Evolutionary conservation across 306 rosid genomes (phyloP), one percentile per base, ranked within the genome.

Genomic region (Mucuna pruriens): DNA sequence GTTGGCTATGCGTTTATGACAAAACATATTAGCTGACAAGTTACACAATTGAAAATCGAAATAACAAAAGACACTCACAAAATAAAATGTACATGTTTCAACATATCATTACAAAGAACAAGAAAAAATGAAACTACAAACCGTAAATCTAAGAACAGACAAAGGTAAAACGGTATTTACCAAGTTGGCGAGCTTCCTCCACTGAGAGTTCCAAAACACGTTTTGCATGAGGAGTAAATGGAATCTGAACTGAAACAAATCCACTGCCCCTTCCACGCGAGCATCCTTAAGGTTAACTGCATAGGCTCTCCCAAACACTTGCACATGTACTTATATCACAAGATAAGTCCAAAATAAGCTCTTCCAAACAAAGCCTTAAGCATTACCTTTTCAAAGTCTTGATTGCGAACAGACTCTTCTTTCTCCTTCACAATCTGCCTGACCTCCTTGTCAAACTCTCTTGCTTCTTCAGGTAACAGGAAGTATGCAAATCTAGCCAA

Each of bases 401-500:
- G 98, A 89, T 95, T 82, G 62, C 98, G 93, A 65, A 90, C 97
- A 71, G 98, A 90, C 85, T 91, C 97, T 38, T 90, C 92, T 87
- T 94, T 94, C 87, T 94, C 98, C 88, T 94, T 94, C 7, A 94
- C 90, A 66, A 94, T 92, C 87, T 85, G 93, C 76, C 98, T 92
- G 72, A 92, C 84, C 86, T 92, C 97, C 84, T 91, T 94, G 88
- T 94, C 98, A 66, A 92, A 87, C 67, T 87, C 98, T 62, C 90
- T 87, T 19, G 98, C 98, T 85, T 92, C 97, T 82, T 94, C 98
- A 33, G 98, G 98, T 71, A 92, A 86, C 97, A 92, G 90, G 17
- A 86, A 25, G 79, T 34, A 69, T 57, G 78, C 61, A 67, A 29
- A 74, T 52, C 3, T 9, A 57, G 31, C 58, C 10, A 73, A 23